A percentile compares a stretch with the other conserved stretches of the same genome.
phyloP scores from a whole-genome alignment of 148 eudicot genomes.

The Rhododendron simsii region DNA sequence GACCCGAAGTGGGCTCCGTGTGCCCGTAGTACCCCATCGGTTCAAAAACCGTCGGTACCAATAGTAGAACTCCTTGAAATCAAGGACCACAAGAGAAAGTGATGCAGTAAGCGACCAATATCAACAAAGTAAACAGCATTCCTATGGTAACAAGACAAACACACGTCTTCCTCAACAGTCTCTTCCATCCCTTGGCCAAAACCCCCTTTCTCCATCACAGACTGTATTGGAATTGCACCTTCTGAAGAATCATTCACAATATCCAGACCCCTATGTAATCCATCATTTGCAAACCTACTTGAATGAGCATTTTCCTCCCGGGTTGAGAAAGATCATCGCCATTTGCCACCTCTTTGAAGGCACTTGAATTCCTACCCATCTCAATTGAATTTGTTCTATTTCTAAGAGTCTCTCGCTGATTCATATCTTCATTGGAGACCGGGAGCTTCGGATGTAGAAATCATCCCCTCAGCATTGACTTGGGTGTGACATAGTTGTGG shows the following conservation, averaged over 20 bases:
- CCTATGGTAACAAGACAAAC: slow-evolving; percentile 62
- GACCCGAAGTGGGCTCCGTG: no score
- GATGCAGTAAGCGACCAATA: slow-evolving; percentile 78
- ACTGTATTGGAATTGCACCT: slow-evolving; percentile 1
- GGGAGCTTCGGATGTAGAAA: background rate
- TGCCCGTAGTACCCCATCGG: no score
- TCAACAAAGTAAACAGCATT: slow-evolving; percentile 59
- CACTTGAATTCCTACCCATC: no score
- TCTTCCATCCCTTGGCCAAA: slow-evolving; percentile 37
- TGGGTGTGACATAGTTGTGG: background rate
- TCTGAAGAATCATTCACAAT: background rate
- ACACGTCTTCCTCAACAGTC: slow-evolving; percentile 50
- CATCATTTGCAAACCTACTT: no score
- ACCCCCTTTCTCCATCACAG: slow-evolving; percentile 17
- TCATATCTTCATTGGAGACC: no score
- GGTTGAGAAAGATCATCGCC: no score
- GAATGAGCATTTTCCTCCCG: no score
- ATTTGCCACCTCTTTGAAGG: no score
- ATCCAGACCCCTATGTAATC: no score
- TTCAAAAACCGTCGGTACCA: no score
- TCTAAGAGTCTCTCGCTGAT: no score
- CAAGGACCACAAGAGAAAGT: slow-evolving; percentile 61
- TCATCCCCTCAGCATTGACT: slow-evolving; percentile 25
- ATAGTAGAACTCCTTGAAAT: slow-evolving; percentile 15
- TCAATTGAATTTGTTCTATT: no score